phyloP scores from a whole-genome alignment of 1,284 basidiomycete genomes.

The Cutaneotrichosporon daszewskae region DNA sequence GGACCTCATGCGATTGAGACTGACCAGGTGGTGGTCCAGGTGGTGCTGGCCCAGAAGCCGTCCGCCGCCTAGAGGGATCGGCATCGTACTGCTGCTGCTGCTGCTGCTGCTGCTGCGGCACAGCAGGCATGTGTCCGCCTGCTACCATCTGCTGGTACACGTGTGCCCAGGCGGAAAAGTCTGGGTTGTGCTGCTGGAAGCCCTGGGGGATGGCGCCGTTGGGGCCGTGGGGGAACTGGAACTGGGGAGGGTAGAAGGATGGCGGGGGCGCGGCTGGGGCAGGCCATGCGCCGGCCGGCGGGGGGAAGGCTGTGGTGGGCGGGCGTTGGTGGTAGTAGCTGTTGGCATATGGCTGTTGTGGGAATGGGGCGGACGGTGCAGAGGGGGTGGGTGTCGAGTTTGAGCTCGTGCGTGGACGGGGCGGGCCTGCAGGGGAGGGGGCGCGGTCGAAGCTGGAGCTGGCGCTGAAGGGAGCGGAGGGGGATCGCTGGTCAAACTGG shows the following conservation, averaged over 20 bases:
- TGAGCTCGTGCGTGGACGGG: slow-evolving; percentile 20
- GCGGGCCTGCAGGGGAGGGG: slow-evolving; percentile 14
- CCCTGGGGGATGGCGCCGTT: slow-evolving; percentile 19
- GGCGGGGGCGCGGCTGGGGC: slow-evolving; percentile 17
- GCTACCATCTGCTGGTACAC: slow-evolving; percentile 45
- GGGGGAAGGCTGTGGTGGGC: neutral
- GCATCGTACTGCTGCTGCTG: neutral
- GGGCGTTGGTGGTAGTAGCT: slow-evolving; percentile 1
- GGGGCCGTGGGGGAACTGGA: slow-evolving; percentile 11
- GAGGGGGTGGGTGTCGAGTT: slow-evolving; percentile 14
- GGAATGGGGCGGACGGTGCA: slow-evolving; percentile 7
- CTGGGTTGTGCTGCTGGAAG: slow-evolving; percentile 30
- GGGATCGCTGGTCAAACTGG: slow-evolving; percentile 34
- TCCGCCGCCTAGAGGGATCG: slow-evolving; percentile 20
- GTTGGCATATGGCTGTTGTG: neutral
- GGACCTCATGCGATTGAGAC: too few relatives aligned
- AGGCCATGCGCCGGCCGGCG: neutral
- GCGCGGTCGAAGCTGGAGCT: slow-evolving; percentile 23
- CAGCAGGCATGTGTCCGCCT: slow-evolving; percentile 24
- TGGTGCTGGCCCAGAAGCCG: slow-evolving; percentile 23
- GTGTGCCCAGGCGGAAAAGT: slow-evolving; percentile 44
- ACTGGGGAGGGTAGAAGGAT: slow-evolving; percentile 33
- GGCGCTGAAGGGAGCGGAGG: slow-evolving; percentile 22
- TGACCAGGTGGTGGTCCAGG: slow-evolving; percentile 1
- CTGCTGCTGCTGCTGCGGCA: slow-evolving; percentile 13